Base-by-base conservation (phyloP, 768 basidiomycete species). In the Kwoniella shandongensis region DNA sequence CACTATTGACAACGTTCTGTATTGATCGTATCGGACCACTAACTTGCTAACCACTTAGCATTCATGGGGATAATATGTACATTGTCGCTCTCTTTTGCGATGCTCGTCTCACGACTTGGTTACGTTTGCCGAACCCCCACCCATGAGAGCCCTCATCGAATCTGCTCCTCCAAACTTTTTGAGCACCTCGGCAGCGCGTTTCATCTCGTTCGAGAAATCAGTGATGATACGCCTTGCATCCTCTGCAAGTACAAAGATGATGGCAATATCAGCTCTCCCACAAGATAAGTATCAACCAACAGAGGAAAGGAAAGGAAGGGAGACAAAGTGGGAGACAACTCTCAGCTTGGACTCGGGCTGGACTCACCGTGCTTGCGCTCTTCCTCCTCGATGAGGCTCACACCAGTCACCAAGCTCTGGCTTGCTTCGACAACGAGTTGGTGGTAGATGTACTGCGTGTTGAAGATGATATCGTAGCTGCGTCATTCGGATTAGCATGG, bases 291-390 rank as follows among this genome's bases (percentile, higher is more conserved):
- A n/a, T n/a, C n/a, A n/a, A n/a, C n/a, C n/a, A n/a, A n/a, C n/a
- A n/a, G n/a, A n/a, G n/a, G n/a, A n/a, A n/a, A n/a, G 44, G 10
- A 29, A 17, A 38, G 36, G 11, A 30, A 15, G 22, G n/a, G 39
- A 27, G 12, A 18, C 30, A 54, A 29, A 5, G 18, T 15, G 17
- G 15, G 25, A 44, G 23, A 11, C n/a, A n/a, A n/a, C n/a, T n/a
- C n/a, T n/a, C n/a, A n/a, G n/a, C n/a, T n/a, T n/a, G n/a, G n/a
- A n/a, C n/a, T n/a, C n/a, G n/a, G n/a, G n/a, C n/a, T n/a, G n/a
- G n/a, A 49, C 68, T 47, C 35, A 70, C 69, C 69, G 29, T 71
- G 69, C 32, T 63, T 57, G 18, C 6, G 18, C 35, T 66, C 67
- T 51, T 68, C 60, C 23, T 10, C 64, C 18, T 62, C 49, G 49